Base-by-base conservation (phyloP, 2,329 filamentous ascomycete genomes). In the Xylaria sp. region DNA sequence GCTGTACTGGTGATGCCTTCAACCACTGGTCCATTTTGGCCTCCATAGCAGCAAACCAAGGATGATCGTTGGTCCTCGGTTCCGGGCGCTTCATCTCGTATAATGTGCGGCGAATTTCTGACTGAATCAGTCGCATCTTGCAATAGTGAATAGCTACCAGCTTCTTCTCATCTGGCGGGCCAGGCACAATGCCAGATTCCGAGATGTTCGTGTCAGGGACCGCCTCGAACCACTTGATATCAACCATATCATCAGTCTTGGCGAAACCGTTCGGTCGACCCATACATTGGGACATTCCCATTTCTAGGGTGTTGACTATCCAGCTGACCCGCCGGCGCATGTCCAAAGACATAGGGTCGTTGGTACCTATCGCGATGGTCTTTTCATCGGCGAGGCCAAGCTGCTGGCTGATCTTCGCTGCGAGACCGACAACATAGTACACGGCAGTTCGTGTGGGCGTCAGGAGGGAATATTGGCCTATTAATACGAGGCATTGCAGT, bases 381-480 rank as follows among this genome's bases (percentile, higher is more conserved):
- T 91, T 90, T 74, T 97, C 94, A 68, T 96, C 91, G 18, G 88
- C 88, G 49, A 97, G 79, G 4, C 92, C 91, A 55, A 97, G 81
- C 58, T 96, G 91, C 71, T 97, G 93, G 71, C 90, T 92, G 54
- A 99, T 85, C 65, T 91, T 87, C 13, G 91, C 88, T 6, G 92
- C 92, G 18, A 96, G 83, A 5, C 94, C 94, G 51, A 97, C 85
- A 54, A 97, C 87, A 75, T 95, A 97, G 76, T 96, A 97, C 18
- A 95, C 89, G 13, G 93, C 92, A 4, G 91, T 96, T 61, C 92
- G 82, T 1, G 93, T 97, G 0, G 94, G 93, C 0, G 93, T 97
- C 49, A 97, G 78, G 18, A 97, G 80, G 0, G 94, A 97, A 73
- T 97, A 97, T 69, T 94, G 90, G 1, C 87, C 91, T 66, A 97